These are phyloP conservation scores for Warburgia ugandensis DNA, from an alignment of 164 flowering plant species.

Conservation along the genomic window DNA sequence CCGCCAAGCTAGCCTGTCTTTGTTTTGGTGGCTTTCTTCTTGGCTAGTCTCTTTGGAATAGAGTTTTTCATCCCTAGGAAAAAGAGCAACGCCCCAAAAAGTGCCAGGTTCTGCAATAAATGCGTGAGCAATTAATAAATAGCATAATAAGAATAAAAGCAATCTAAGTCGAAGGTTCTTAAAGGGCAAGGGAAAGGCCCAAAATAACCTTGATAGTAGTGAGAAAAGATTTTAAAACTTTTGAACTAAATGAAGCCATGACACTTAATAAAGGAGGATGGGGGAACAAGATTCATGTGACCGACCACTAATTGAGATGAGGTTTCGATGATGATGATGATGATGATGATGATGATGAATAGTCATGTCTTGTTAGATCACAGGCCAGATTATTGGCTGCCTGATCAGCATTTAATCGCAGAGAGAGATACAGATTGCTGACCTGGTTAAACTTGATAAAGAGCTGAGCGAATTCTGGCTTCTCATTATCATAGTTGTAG, in stretches of 20 bases:
- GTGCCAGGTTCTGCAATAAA: conserved; percentile 47
- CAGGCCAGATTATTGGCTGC: not conserved
- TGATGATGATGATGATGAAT: no score
- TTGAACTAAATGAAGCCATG: no score
- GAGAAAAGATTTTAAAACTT: no score
- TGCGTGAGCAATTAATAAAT: no score
- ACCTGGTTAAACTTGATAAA: conserved; percentile 52
- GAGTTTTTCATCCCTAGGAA: conserved; percentile 74
- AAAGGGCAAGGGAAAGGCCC: no score
- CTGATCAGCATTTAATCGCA: not conserved
- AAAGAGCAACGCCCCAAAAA: conserved; percentile 57
- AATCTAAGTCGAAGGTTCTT: no score
- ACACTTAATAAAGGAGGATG: no score
- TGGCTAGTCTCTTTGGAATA: conserved; percentile 39
- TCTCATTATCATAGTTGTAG: conserved; percentile 45
- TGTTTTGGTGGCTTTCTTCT: conserved; percentile 38
- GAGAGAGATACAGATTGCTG: not conserved
- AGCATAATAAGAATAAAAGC: no score
- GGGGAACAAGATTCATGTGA: no score
- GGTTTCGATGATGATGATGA: not conserved
- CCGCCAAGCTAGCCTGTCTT: conserved; percentile 30
- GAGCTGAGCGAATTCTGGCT: conserved; percentile 34
- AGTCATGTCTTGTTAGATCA: not conserved
- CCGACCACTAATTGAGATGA: not conserved
- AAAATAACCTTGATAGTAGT: no score